These are phyloP conservation scores for Raffaelea deltoideospora DNA, from an alignment of 2,329 filamentous ascomycete genomes.

Conservation along the genomic window DNA sequence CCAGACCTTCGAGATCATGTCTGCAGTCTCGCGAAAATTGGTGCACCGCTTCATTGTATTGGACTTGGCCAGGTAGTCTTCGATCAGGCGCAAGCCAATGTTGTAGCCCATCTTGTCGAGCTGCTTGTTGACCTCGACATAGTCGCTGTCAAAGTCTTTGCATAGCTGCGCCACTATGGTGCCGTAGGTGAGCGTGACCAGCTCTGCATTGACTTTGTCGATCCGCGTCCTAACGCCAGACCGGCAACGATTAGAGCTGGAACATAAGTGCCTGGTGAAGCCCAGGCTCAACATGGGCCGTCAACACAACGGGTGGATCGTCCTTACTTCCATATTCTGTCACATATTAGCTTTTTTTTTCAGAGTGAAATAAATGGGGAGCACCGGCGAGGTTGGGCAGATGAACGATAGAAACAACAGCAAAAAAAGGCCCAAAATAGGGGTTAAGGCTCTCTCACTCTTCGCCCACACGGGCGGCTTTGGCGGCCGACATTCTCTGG, in stretches of 20 bases:
- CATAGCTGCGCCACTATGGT: slow-evolving; percentile 94
- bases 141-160: slow-evolving; percentile 90
- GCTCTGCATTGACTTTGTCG: slow-evolving; percentile 95
- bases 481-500: slow-evolving; percentile 41
- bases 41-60: slow-evolving; percentile 76
- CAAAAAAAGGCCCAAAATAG: not conserved
- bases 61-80: slow-evolving; percentile 94
- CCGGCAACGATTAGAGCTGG: too few relatives aligned
- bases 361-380: too few relatives aligned
- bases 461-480: slow-evolving; percentile 46
- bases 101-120: slow-evolving; percentile 99
- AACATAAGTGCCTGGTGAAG: not conserved
- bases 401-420: too few relatives aligned
- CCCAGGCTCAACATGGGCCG: not conserved
- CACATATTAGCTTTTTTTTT: slow-evolving; percentile 15
- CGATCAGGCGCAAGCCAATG: slow-evolving; percentile 86
- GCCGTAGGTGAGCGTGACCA: slow-evolving; percentile 93
- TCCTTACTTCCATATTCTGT: slow-evolving; percentile 84
- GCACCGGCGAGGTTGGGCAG: too few relatives aligned
- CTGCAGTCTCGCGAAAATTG: slow-evolving; percentile 90
- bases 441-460: slow-evolving; percentile 29
- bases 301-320: not conserved
- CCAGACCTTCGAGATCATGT: slow-evolving; percentile 82
- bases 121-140: slow-evolving; percentile 91
- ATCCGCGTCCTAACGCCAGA: slow-evolving; percentile 58